Conservation (phyloP, 129 eudicot species). For the Gnaphalium uliginosum region DNA sequence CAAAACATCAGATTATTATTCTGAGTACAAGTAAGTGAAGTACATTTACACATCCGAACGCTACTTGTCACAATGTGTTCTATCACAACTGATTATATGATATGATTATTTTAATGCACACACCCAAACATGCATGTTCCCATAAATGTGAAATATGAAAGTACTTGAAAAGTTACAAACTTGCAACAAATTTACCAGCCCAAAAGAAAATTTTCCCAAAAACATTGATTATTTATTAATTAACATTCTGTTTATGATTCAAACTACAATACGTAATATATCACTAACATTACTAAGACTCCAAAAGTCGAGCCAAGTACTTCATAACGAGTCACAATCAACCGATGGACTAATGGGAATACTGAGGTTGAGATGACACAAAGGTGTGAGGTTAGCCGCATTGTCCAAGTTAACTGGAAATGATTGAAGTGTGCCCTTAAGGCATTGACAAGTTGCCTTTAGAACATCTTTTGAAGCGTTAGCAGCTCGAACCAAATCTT, state of each 20-base stretch:
- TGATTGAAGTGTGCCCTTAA: constrained; percentile 5
- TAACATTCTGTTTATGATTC: neutral
- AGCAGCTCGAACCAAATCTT: constrained; percentile 25
- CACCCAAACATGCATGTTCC: neutral
- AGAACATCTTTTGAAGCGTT: constrained; percentile 27
- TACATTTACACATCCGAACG: neutral
- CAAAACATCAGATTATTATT: too few relatives aligned
- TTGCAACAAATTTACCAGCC: neutral
- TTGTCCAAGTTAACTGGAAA: constrained; percentile 14
- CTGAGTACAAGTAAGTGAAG: neutral
- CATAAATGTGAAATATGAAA: too few relatives aligned
- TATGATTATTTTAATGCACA: too few relatives aligned
- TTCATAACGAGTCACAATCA: constrained; percentile 24
- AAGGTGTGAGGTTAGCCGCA: constrained; percentile 24
- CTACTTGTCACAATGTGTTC: neutral
- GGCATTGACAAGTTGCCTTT: constrained; percentile 29
- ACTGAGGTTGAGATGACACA: constrained; percentile 20
- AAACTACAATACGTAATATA: neutral
- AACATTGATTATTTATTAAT: constrained; percentile 3
- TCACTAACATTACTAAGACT: neutral
- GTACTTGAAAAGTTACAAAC: neutral
- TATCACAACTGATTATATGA: too few relatives aligned
- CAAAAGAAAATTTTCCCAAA: neutral
- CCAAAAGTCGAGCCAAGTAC: neutral
- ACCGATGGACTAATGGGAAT: constrained; percentile 20